A percentile compares a stretch with the other conserved stretches of the same genome.
Conservation (phyloP, 2,329 filamentous ascomycete genomes). For the Verticillium longisporum region DNA sequence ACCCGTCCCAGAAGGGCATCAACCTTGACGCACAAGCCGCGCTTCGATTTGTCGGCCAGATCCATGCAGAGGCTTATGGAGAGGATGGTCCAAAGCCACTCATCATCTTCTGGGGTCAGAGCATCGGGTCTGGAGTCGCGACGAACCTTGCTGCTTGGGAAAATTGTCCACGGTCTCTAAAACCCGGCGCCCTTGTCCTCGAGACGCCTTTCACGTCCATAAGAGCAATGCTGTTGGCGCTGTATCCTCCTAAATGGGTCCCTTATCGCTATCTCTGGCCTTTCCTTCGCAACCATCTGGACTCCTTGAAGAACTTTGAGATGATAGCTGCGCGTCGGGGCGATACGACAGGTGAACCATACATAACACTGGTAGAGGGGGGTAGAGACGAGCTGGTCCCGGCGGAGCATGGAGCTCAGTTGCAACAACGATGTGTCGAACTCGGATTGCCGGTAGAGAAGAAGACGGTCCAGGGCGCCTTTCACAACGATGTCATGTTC, state of each 20-base stretch:
- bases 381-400: conserved; percentile 55
- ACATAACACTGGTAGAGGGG: conserved; percentile 40
- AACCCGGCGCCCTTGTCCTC: conserved; percentile 49
- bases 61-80: conserved; percentile 21
- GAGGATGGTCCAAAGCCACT: conserved; percentile 12
- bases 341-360: conserved; percentile 9
- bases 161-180: conserved; percentile 27
- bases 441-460: conserved; percentile 38
- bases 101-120: conserved; percentile 69
- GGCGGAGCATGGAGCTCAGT: conserved; percentile 35
- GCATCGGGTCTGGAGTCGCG: conserved; percentile 66
- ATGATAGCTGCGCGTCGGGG: conserved; percentile 27
- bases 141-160: conserved; percentile 47
- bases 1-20: conserved; percentile 64
- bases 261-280: conserved; percentile 70
- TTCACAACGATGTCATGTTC: conserved; percentile 51
- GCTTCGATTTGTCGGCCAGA: conserved; percentile 50
- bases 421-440: conserved; percentile 40
- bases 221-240: conserved; percentile 59
- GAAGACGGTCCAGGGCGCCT: conserved; percentile 37
- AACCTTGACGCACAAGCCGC: conserved; percentile 61
- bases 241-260: conserved; percentile 76
- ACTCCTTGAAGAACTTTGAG: conserved; percentile 45
- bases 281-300: conserved; percentile 60
- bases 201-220: conserved; percentile 73